A percentile compares a stretch with the other conserved stretches of the same genome.
Conservation (phyloP, 2,329 filamentous ascomycete genomes). For the Aspergillus brunneoviolaceus region DNA sequence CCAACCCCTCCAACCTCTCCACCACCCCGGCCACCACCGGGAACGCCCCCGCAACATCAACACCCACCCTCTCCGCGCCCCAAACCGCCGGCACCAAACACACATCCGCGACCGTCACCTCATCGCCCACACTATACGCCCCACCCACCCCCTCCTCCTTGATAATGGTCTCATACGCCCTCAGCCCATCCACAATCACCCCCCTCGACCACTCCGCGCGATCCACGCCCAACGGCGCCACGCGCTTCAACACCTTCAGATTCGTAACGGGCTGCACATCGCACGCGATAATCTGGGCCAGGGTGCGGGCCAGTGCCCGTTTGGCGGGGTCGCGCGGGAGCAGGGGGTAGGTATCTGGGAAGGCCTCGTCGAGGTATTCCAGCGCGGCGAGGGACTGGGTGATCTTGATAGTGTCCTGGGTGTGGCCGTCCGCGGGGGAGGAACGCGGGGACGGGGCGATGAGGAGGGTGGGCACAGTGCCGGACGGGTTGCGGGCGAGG, state of each 20-base stretch:
- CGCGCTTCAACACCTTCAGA: slow-evolving; percentile 51
- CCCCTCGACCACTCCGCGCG: slow-evolving; percentile 53
- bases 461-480: slow-evolving; percentile 56
- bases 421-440: slow-evolving; percentile 1
- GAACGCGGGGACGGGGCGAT: slow-evolving; percentile 24
- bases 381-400: slow-evolving; percentile 61
- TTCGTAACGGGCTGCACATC: slow-evolving; percentile 65
- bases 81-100: slow-evolving; percentile 60
- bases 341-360: slow-evolving; percentile 46
- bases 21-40: slow-evolving; percentile 50
- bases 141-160: slow-evolving; percentile 38
- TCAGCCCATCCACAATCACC: slow-evolving; percentile 54
- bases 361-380: slow-evolving; percentile 61
- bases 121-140: slow-evolving; percentile 56
- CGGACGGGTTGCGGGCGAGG: slow-evolving; percentile 53
- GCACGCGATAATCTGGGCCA: slow-evolving; percentile 55
- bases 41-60: slow-evolving; percentile 51
- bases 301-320: slow-evolving; percentile 54
- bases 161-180: slow-evolving; percentile 54
- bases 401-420: slow-evolving; percentile 39
- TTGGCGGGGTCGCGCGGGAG: slow-evolving; percentile 49
- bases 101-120: slow-evolving; percentile 58
- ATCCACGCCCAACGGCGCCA: slow-evolving; percentile 47
- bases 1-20: slow-evolving; percentile 48
- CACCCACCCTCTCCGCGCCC: slow-evolving; percentile 56